A percentile compares a stretch with the other conserved stretches of the same genome.
phyloP scores from a whole-genome alignment of 2,329 filamentous ascomycete species.

The Botrytis tulipae region DNA sequence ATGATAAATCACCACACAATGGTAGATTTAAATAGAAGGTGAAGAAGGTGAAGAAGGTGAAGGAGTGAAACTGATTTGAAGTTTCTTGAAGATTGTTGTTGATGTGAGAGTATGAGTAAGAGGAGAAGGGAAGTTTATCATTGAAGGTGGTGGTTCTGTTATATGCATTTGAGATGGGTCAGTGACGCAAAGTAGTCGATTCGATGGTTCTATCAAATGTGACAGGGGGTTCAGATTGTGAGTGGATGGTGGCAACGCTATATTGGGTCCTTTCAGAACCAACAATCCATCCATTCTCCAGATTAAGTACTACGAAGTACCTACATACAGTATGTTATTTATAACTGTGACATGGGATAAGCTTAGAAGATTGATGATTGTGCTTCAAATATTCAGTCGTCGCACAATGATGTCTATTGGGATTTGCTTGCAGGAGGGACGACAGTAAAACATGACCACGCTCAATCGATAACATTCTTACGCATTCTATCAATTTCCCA shows the following conservation, averaged over 20 bases:
- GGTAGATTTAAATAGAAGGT: not conserved
- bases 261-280: not conserved
- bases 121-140: not conserved
- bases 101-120: not conserved
- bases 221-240: not conserved
- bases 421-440: not conserved
- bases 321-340: not conserved
- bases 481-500: not conserved
- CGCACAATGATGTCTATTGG: not conserved
- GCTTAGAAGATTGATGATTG: not conserved
- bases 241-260: conserved; percentile 1
- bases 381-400: not conserved
- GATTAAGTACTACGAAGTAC: not conserved
- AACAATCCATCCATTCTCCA: not conserved
- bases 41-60: not conserved
- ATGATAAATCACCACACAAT: not conserved
- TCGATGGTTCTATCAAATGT: not conserved
- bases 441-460: not conserved
- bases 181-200: conserved; percentile 7
- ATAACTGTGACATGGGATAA: not conserved
- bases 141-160: not conserved
- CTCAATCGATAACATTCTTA: not conserved
- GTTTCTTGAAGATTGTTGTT: not conserved
- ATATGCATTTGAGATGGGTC: not conserved
- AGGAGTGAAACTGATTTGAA: not conserved